phyloP scores from a whole-genome alignment of 805 yeast species.

The Hyphopichia homilentoma region DNA sequence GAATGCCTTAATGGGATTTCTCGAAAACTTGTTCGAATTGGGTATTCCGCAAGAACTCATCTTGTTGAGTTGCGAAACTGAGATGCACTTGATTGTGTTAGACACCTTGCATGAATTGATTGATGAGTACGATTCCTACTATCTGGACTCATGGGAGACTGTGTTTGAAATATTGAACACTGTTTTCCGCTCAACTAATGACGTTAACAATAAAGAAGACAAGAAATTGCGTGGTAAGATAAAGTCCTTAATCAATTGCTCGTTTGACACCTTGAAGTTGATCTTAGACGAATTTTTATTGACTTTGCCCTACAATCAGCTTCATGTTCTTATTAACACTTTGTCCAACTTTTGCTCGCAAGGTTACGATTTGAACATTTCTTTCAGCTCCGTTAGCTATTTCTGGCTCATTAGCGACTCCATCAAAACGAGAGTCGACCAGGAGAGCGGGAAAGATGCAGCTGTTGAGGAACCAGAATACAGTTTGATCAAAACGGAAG shows the following conservation, averaged over 20 bases:
- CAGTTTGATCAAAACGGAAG: constrained; percentile 3
- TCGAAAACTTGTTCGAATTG: constrained; percentile 37
- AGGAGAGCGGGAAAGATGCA: constrained; percentile 8
- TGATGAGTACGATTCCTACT: constrained; percentile 69
- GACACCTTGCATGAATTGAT: constrained; percentile 67
- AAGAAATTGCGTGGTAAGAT: constrained; percentile 44
- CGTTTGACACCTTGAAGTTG: constrained; percentile 80
- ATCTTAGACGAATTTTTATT: constrained; percentile 82
- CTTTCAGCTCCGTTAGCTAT: constrained; percentile 87
- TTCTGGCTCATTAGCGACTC: constrained; percentile 91
- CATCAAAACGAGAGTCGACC: constrained; percentile 21
- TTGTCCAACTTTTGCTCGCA: constrained; percentile 72
- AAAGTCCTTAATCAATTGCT: constrained; percentile 52
- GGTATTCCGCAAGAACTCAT: constrained; percentile 39
- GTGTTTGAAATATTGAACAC: constrained; percentile 61
- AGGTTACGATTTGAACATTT: constrained; percentile 70
- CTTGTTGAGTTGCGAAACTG: constrained; percentile 58
- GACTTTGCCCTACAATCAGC: constrained; percentile 62
- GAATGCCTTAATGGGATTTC: constrained; percentile 43
- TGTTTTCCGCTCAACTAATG: constrained; percentile 44
- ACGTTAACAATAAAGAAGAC: constrained; percentile 18
- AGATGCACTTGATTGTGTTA: constrained; percentile 59
- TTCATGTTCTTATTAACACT: constrained; percentile 65
- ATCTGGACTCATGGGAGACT: constrained; percentile 64
- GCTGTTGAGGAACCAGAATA: constrained; percentile 8